These are phyloP conservation scores for Dendrostoma leiphaemia DNA, from an alignment of 2,329 filamentous ascomycete species.

Conservation along the genomic window DNA sequence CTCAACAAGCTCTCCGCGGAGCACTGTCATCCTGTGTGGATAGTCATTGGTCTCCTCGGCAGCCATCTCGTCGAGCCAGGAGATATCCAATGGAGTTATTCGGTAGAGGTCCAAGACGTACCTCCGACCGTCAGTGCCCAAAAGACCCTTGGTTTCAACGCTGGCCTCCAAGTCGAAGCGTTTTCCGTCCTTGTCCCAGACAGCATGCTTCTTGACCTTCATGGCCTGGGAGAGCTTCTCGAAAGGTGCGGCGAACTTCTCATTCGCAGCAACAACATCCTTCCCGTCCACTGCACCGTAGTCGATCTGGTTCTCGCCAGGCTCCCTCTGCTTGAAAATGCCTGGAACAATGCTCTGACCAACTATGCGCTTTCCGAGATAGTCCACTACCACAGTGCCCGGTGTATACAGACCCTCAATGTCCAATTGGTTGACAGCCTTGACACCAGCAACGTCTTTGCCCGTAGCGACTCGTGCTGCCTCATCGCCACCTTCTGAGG, in stretches of 20 bases:
- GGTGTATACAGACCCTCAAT: constrained; percentile 93
- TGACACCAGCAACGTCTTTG: constrained; percentile 93
- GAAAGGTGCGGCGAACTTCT: constrained; percentile 80
- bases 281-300: constrained; percentile 98
- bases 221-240: constrained; percentile 87
- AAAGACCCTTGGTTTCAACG: constrained; percentile 95
- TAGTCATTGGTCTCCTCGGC: constrained; percentile 58
- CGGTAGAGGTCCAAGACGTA: constrained; percentile 97
- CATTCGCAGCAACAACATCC: constrained; percentile 87
- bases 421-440: constrained; percentile 94
- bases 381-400: constrained; percentile 94
- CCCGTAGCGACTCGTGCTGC: constrained; percentile 93
- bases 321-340: constrained; percentile 98
- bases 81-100: constrained; percentile 85
- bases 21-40: constrained; percentile 93
- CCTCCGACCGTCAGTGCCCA: constrained; percentile 93
- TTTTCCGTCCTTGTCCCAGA: constrained; percentile 96
- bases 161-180: constrained; percentile 90
- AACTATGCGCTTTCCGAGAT: constrained; percentile 93
- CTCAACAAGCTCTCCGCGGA: constrained; percentile 88
- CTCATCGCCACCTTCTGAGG: constrained; percentile 93
- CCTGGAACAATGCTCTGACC: constrained; percentile 97
- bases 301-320: constrained; percentile 97
- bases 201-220: constrained; percentile 88
- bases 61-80: constrained; percentile 79